Evolutionary conservation across 306 rosid species (phyloP).

Genomic region (Parietaria judaica): DNA sequence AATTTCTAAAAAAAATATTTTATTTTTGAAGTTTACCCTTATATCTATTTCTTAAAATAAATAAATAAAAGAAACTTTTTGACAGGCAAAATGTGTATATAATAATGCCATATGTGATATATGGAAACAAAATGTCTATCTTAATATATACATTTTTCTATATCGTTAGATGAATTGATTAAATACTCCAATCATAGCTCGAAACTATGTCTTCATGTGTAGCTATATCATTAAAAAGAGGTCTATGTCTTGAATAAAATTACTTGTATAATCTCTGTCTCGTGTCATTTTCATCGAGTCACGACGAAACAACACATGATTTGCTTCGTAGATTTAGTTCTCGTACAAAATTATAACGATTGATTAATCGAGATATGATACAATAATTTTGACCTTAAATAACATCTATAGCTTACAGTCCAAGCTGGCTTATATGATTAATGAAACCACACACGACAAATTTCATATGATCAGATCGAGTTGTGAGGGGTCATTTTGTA

Average conservation of each 20-base stretch:
- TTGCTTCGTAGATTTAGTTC: constrained; percentile 3
- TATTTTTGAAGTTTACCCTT: no score
- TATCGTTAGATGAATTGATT: constrained; percentile 8
- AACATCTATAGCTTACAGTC: constrained; percentile 13
- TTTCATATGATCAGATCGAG: constrained; percentile 33
- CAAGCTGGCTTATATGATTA: constrained; percentile 24
- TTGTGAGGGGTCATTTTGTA: constrained; percentile 16
- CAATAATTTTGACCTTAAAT: neutral
- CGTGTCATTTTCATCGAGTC: constrained; percentile 19
- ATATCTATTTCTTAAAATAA: neutral
- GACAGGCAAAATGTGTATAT: constrained; percentile 12
- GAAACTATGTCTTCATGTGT: constrained; percentile 16
- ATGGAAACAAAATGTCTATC: constrained; percentile 1
- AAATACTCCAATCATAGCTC: constrained; percentile 30
- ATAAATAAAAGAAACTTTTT: neutral
- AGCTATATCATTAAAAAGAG: constrained; percentile 14
- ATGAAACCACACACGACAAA: constrained; percentile 33
- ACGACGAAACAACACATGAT: constrained; percentile 27
- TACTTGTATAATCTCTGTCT: constrained; percentile 4
- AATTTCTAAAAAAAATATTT: no score
- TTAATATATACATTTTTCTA: constrained; percentile 1
- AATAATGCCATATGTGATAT: neutral
- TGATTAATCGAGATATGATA: constrained; percentile 10
- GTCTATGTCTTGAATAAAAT: constrained; percentile 28
- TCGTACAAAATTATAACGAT: neutral